Conservation (phyloP, 2,329 filamentous ascomycete genomes). For the Rachicladosporium sp. region DNA sequence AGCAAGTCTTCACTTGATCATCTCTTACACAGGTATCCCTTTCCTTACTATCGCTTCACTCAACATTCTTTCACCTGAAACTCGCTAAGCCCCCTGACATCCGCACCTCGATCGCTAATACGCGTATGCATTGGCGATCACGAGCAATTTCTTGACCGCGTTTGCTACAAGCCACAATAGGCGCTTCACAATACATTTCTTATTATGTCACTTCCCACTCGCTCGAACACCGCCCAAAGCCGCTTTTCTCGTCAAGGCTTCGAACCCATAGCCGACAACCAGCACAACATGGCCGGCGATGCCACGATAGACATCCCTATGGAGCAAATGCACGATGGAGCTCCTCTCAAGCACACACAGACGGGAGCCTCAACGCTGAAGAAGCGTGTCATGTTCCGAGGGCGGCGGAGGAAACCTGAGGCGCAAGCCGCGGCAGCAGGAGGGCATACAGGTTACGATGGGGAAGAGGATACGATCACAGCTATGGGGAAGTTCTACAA, state of each 20-base stretch:
- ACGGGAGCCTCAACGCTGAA: constrained; percentile 10
- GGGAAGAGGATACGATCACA: constrained; percentile 44
- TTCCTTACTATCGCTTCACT: too few relatives aligned
- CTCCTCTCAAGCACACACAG: constrained; percentile 17
- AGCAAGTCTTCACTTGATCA: too few relatives aligned
- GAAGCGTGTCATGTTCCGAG: constrained; percentile 28
- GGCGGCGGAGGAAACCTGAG: constrained; percentile 22
- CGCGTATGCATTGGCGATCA: too few relatives aligned
- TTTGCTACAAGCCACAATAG: too few relatives aligned
- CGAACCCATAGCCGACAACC: constrained; percentile 11
- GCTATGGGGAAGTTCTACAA: constrained; percentile 48
- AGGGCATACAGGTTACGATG: constrained; percentile 23
- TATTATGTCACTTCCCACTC: too few relatives aligned
- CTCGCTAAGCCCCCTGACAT: too few relatives aligned
- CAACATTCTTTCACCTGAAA: too few relatives aligned
- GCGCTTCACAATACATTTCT: too few relatives aligned
- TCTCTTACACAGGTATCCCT: too few relatives aligned
- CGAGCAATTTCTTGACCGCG: too few relatives aligned
- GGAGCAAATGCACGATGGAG: constrained; percentile 38
- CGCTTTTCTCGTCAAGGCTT: constrained; percentile 22
- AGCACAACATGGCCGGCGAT: constrained; percentile 29
- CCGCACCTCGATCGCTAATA: too few relatives aligned
- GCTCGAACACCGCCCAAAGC: constrained; percentile 5
- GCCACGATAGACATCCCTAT: constrained; percentile 51
- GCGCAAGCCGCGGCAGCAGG: constrained; percentile 14